Evolutionary conservation across 768 basidiomycete genomes (phyloP), one percentile per base, ranked within the genome.

Genomic region (Leccinum broughii): DNA sequence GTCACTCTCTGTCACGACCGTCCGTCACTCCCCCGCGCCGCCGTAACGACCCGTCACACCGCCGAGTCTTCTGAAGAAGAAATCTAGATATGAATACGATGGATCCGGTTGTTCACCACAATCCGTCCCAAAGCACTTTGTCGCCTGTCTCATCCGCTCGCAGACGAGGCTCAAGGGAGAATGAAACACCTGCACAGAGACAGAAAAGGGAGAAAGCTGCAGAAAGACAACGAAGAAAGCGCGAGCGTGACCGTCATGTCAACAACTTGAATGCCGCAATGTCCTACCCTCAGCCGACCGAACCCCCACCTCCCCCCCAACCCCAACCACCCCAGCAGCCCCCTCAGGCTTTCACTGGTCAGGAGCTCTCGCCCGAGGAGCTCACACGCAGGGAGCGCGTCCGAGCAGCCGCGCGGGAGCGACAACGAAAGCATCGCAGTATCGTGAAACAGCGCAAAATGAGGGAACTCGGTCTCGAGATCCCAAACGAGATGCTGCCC

Each of bases 141-240:
- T 60, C 70, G 1, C 67, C 74, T 20, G 64, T 68, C 58, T 70
- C 74, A 15, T 72, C 74, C 26, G 70, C 81, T 52, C 76, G 78
- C 62, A 89, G 87, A 73, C 81, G 87, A 26, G 59, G 51, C 28
- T 76, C 84, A 46, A 81, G 89, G 65, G 84, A 90, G 71, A 84
- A 88, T 79, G 90, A 91, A 77, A 87, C 88, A 11, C 83, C 85
- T 30, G 82, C 81, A 58, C 88, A 90, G 75, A 80, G 84, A 65
- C 79, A 84, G 66, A 93, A 93, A 72, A 84, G 92, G 66, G 89
- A 91, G 80, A 92, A 93, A 73, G 92, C 92, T 1, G 89, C 92
- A 46, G 92, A 93, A 72, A 80, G 92, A 61, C 92, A 93, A 72
- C 84, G 92, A 51, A 74, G 90, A 62, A 93, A 93, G 72, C 86